Percentiles rank a stretch among this genome's conserved stretches.
phyloP scores from a whole-genome alignment of 495 filamentous ascomycete species.

The Pseudoneurospora amorphoporcata region DNA sequence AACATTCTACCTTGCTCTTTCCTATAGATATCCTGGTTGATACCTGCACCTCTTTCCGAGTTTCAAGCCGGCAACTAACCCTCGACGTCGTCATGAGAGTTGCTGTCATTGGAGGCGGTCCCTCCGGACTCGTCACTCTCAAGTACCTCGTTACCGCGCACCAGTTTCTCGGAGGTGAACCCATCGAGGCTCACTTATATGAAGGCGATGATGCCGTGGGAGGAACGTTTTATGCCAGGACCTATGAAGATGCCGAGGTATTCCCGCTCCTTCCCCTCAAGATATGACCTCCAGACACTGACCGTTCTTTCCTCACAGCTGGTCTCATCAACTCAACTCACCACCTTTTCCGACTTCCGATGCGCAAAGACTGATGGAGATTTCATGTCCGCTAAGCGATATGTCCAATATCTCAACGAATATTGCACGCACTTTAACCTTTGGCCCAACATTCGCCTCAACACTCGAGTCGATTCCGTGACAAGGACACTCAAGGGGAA shows the following conservation, averaged over 20 bases:
- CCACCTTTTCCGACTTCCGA: constrained; percentile 32
- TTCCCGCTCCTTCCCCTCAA: neutral
- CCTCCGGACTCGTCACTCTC: constrained; percentile 35
- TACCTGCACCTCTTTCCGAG: neutral
- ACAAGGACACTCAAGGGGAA: constrained; percentile 8
- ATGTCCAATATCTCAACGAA: constrained; percentile 27
- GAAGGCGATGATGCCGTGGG: constrained; percentile 16
- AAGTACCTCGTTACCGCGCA: constrained; percentile 32
- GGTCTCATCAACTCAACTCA: constrained; percentile 32
- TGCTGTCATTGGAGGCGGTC: constrained; percentile 35
- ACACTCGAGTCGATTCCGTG: constrained; percentile 17
- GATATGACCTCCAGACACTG: neutral
- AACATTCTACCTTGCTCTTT: neutral
- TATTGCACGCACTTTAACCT: constrained; percentile 32
- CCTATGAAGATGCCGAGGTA: constrained; percentile 29
- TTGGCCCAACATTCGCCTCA: constrained; percentile 28
- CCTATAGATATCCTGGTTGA: neutral
- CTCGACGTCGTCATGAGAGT: constrained; percentile 12
- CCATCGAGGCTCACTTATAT: constrained; percentile 25
- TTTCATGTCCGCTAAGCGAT: constrained; percentile 24
- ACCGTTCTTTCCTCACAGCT: constrained; percentile 14
- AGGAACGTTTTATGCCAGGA: constrained; percentile 22
- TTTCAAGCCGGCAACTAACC: neutral
- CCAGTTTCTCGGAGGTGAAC: constrained; percentile 13
- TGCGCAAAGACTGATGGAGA: constrained; percentile 18